Evolutionary conservation across 495 filamentous ascomycete species (phyloP), one percentile per base, ranked within the genome.

Genomic region (Cryomyces minteri): DNA sequence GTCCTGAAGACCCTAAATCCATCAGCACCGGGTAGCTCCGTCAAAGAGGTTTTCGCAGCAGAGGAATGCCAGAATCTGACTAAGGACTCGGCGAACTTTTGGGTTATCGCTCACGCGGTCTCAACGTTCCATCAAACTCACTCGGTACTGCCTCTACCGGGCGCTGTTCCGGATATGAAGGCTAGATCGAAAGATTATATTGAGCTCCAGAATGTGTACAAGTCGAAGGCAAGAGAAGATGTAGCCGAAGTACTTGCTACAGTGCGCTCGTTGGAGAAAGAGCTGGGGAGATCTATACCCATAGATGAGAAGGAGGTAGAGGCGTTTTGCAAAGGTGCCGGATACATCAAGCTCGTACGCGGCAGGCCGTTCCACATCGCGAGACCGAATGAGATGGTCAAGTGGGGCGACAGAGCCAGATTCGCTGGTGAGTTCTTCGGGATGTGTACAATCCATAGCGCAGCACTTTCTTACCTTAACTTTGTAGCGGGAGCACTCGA

Each of bases 111-210:
- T 6, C 68, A 79, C 50, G 88, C 88, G 2, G 69, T 96, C 50
- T 71, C 70, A 34, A 51, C 68, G 31, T 99, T 96, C 63, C 77
- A 88, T 56, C 57, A 63, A 9, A 70, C 68, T 44, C 76, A 93
- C 54, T 63, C 67, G 14, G 70, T 76, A 36, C 72, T 96, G 5
- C 90, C 90, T 14, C 65, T 99, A 0, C 82, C 87, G 3, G 92
- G 90, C 40, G 77, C 79, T 14, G 68, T 96, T 10, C 92, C 90
- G 5, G 90, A 99, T 62, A 99, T 99, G 90, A 99, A 99, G 65
- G 85, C 90, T 31, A 75, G 88, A 60, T 93, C 86, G 14, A 77
- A 73, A 41, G 85, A 93, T 51, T 99, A 99, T 64, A 77, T 96
- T 49, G 69, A 77, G 49, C 70, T 99, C 29, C 90, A 96, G 63